Evolutionary conservation across 768 basidiomycete genomes (phyloP), one percentile per base, ranked within the genome.

Genomic region (Tremella mesenterica): DNA sequence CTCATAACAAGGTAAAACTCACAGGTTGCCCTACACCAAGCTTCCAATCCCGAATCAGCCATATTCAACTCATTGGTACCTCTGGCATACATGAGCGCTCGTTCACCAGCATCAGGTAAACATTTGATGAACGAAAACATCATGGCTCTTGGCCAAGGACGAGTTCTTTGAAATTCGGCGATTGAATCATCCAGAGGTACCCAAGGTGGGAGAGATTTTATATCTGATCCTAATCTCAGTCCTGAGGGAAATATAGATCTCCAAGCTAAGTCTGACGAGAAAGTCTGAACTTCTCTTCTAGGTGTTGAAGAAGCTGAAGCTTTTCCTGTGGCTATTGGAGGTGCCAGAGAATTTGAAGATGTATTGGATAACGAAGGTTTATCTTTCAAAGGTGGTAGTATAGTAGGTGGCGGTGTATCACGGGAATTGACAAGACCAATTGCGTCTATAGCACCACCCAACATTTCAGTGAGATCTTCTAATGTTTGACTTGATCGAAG

Each of bases 131-230:
- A 59, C 4, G 65, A 61, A 39, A 63, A 63, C n/a, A 69, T 44
- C 71, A 73, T 73, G 14, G 67, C 71, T 0, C 65, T 56, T 23
- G 71, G 71, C 71, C 71, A 73, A 5, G 66, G 63, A 30, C 60
- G 48, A 0, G 61, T 43, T n/a, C n/a, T n/a, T n/a, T n/a, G 1
- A 36, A n/a, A n/a, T n/a, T n/a, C n/a, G n/a, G n/a, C n/a, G n/a
- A n/a, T n/a, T n/a, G n/a, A n/a, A n/a, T n/a, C n/a, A n/a, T n/a
- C n/a, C n/a, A n/a, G n/a, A n/a, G n/a, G n/a, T n/a, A n/a, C n/a
- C n/a, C n/a, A n/a, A n/a, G n/a, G n/a, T n/a, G n/a, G n/a, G n/a
- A n/a, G n/a, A n/a, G n/a, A n/a, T n/a, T n/a, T n/a, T n/a, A n/a
- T n/a, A n/a, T n/a, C n/a, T n/a, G n/a, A n/a, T n/a, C n/a, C n/a